Conservation (phyloP, 2,329 filamentous ascomycete genomes). For the Pseudopyricularia javanii region DNA sequence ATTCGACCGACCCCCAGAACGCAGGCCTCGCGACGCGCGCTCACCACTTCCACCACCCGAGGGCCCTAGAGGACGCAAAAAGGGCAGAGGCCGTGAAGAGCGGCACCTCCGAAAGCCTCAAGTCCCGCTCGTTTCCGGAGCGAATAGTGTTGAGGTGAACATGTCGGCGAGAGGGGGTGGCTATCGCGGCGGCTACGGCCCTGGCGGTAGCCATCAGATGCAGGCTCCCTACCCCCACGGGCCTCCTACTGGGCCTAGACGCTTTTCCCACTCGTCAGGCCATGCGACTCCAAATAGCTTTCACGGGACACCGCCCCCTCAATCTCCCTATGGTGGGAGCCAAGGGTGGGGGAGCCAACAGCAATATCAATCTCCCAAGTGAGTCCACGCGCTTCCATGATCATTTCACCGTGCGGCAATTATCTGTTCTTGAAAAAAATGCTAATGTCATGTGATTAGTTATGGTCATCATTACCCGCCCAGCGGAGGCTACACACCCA, state of each 20-base stretch:
- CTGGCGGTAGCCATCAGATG: conserved; percentile 18
- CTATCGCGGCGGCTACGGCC: conserved; percentile 25
- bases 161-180: conserved; percentile 30
- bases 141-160: conserved; percentile 37
- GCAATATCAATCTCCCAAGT: conserved; percentile 28
- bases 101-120: conserved; percentile 22
- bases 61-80: conserved; percentile 11
- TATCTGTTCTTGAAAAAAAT: neutral
- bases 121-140: conserved; percentile 24
- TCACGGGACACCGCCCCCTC: conserved; percentile 28
- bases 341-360: conserved; percentile 23
- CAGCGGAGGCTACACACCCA: conserved; percentile 37
- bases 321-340: conserved; percentile 27
- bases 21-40: conserved; percentile 1
- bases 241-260: conserved; percentile 18
- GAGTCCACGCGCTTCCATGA: conserved; percentile 10
- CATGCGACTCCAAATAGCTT: conserved; percentile 30
- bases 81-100: conserved; percentile 25
- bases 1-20: conserved; percentile 2
- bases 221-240: conserved; percentile 19
- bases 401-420: neutral
- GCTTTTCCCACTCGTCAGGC: conserved; percentile 24
- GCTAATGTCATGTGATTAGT: conserved; percentile 19
- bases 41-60: conserved; percentile 4
- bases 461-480: conserved; percentile 50